phyloP scores from a whole-genome alignment of 805 yeast genomes.

The Starmera pachycereana region DNA sequence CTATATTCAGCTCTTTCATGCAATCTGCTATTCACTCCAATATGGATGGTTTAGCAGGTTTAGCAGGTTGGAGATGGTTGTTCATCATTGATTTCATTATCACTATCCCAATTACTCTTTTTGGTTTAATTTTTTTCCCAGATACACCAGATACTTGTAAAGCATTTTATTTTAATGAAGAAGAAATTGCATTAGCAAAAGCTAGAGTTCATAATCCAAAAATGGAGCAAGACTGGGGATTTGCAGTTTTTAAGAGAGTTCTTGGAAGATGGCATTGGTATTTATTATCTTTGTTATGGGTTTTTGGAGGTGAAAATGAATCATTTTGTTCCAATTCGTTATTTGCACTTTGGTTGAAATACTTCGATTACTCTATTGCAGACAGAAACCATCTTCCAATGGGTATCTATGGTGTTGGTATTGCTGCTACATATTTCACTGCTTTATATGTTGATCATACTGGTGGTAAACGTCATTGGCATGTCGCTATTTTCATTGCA shows the following conservation, averaged over 20 bases:
- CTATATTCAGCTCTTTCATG: slow-evolving; percentile 45
- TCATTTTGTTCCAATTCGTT: slow-evolving; percentile 36
- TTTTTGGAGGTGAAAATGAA: slow-evolving; percentile 38
- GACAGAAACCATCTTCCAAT: slow-evolving; percentile 43
- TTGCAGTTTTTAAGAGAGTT: slow-evolving; percentile 31
- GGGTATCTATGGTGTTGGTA: slow-evolving; percentile 43
- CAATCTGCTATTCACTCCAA: slow-evolving; percentile 41
- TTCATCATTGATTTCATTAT: slow-evolving; percentile 51
- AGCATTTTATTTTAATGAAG: slow-evolving; percentile 28
- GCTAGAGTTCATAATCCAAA: slow-evolving; percentile 30
- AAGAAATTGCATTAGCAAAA: slow-evolving; percentile 31
- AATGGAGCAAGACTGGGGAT: slow-evolving; percentile 26
- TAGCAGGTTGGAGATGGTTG: slow-evolving; percentile 62
- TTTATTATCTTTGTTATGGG: slow-evolving; percentile 42
- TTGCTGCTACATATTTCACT: slow-evolving; percentile 32
- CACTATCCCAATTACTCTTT: slow-evolving; percentile 46
- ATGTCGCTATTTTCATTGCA: slow-evolving; percentile 36
- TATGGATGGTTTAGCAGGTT: slow-evolving; percentile 36
- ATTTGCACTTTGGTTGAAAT: slow-evolving; percentile 36
- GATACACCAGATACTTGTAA: slow-evolving; percentile 42
- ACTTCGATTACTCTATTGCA: slow-evolving; percentile 30
- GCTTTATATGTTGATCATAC: slow-evolving; percentile 34
- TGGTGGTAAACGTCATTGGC: slow-evolving; percentile 37
- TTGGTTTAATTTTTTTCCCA: slow-evolving; percentile 50
- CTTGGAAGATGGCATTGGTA: slow-evolving; percentile 48